Base-by-base conservation (phyloP, 805 yeast genomes). In the Hanseniaspora osmophila region DNA sequence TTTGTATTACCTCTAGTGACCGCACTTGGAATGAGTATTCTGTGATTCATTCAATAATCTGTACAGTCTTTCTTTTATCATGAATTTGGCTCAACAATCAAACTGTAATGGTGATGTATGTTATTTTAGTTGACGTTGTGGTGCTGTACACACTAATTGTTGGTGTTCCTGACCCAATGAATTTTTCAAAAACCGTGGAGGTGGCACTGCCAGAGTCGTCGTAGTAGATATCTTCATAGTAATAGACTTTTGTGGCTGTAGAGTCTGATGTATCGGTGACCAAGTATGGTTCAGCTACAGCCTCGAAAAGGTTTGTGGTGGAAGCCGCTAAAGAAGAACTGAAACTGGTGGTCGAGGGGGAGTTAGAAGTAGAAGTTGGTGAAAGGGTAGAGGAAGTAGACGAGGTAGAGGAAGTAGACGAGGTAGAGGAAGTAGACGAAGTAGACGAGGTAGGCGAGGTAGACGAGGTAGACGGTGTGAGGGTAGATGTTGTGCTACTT, bases 141-240 rank as follows among this genome's bases (percentile, higher is more conserved):
- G 65, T 61, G 6, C 63, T 58, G n/a, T 59, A 59, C 13, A 63
- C 63, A 55, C 59, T 63, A 7, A 61, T 54, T 11, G 62, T 52
- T 46, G 57, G 59, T 18, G 51, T 46, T 9, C 59, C 40, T 4
- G 48, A 32, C 13, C 48, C 48, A 19, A 43, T 41, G 30, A 43
- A 46, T 18, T 46, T 17, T 27, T 43, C 46, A 22, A 33, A 46
- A 10, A 48, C 17, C 2, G 51, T 46, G 12, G 53, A 17, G 11
- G 51, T 27, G 16, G 55, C 44, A 18, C 33, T 46, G 18, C 48
- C 49, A 33, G 47, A 17, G 30, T 16, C 33, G 29, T 40, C 40
- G 33, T 35, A 44, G 27, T 46, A 44, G 10, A 45, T 48, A 46
- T 43, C 49, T 45, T 38, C 51, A 37, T 41, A 40, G 40, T 33